Percentiles rank a stretch among this genome's conserved stretches.
phyloP scores from a whole-genome alignment of 495 filamentous ascomycete species.

The Neohortaea acidophila region DNA sequence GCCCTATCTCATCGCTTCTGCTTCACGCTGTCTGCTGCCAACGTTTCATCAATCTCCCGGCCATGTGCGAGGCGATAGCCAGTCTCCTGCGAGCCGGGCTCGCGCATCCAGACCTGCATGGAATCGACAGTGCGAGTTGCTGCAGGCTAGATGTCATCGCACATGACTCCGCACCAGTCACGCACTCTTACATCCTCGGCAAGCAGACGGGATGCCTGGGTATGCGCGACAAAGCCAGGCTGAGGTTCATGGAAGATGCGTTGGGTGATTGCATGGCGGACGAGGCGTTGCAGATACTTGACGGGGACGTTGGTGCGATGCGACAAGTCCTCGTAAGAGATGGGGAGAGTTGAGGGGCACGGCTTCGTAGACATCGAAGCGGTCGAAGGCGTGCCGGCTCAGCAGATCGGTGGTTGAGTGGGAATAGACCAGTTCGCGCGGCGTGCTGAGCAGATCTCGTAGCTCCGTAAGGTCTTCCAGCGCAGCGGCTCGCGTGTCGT shows the following conservation, averaged over 20 bases:
- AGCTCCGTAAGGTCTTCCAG: background rate
- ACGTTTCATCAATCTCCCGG: background rate
- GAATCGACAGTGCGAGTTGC: background rate
- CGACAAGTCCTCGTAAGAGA: conserved; percentile 7
- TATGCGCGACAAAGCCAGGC: conserved; percentile 38
- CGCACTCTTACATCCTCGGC: background rate
- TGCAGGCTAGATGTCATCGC: conserved; percentile 3
- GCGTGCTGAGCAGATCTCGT: background rate
- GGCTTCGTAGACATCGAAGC: conserved; percentile 5
- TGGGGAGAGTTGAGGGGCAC: conserved; percentile 2
- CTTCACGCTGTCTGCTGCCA: background rate
- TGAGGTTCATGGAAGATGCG: conserved; percentile 40
- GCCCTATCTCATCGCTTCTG: background rate
- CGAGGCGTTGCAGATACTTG: conserved; percentile 29
- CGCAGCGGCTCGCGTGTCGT: background rate
- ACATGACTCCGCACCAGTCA: background rate
- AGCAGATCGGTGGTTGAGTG: background rate
- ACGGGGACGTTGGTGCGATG: background rate
- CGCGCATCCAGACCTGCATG: conserved; percentile 1
- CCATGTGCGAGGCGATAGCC: conserved; percentile 1
- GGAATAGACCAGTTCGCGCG: background rate
- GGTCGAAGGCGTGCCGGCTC: conserved; percentile 4
- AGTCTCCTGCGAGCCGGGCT: background rate
- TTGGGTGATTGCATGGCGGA: conserved; percentile 43
- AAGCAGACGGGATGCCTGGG: conserved; percentile 24